Evolutionary conservation across 306 rosid genomes (phyloP), one percentile per base, ranked within the genome.

Genomic region (Carpinus fangiana): DNA sequence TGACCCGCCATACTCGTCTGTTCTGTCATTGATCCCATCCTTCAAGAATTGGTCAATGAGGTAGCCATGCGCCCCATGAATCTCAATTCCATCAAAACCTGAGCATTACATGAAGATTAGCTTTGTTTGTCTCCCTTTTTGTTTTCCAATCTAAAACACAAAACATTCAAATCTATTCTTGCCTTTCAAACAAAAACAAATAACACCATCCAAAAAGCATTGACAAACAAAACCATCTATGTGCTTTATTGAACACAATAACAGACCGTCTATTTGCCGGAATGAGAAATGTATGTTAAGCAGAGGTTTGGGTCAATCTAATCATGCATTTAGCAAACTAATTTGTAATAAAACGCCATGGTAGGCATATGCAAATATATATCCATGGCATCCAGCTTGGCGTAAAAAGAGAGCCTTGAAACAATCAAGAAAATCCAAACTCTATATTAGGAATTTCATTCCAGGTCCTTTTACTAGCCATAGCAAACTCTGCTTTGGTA

Each of bases 21-120:
- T 83, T 57, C 93, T 78, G 70, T 80, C 87, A 36, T 83, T 89
- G 67, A 88, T 85, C 43, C 88, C 85, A 50, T 83, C 88, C 75
- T 86, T 89, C 50, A 90, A 48, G 81, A 82, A 82, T 52, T 86
- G 86, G 68, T 87, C 90, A 0, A 82, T 83, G 48, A 92, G 93
- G 71, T 95, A 95, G 51, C 98, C 98, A 26, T 92, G 98, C 18
- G 98, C 98, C 34, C 92, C 90, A 59, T 95, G 98, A 81, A 95
- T 87, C 84, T 95, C 98, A 47, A 95, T 86, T 72, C 98, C 98
- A 76, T 95, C 96, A 73, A 95, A 95, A 79, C 98, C 98, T 94
- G 34, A 59, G 84, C 12, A 48, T 57, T 12, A 28, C 61, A 60
- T 6, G 1, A 41, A 41, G 1, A 41, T 41, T 41, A 41, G 45